Evolutionary conservation across 2,329 filamentous ascomycete genomes (phyloP).

Genomic region (Penicillium oxalicum): DNA sequence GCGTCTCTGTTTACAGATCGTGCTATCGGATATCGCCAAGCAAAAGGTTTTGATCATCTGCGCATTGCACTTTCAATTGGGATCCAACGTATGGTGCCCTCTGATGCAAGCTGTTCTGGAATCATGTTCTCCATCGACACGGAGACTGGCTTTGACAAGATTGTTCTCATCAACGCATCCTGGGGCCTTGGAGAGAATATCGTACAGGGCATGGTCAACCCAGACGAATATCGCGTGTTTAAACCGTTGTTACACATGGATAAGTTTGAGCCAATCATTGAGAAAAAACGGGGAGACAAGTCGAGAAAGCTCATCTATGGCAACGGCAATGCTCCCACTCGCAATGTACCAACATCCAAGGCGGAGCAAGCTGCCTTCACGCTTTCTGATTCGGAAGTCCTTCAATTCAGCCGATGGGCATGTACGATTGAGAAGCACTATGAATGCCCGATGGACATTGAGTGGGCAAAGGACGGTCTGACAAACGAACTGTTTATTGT

Average conservation of each 20-base stretch:
- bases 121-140: constrained; percentile 41
- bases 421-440: constrained; percentile 35
- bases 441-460: constrained; percentile 35
- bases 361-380: constrained; percentile 31
- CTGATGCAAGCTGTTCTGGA: constrained; percentile 31
- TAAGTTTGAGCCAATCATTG: constrained; percentile 27
- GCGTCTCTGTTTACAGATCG: constrained; percentile 33
- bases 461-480: constrained; percentile 35
- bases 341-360: constrained; percentile 27
- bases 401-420: constrained; percentile 34
- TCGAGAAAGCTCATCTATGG: background rate
- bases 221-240: constrained; percentile 38
- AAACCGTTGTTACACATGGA: constrained; percentile 29
- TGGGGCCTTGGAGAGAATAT: constrained; percentile 39
- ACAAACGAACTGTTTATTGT: constrained; percentile 29
- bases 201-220: constrained; percentile 36
- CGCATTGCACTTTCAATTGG: constrained; percentile 19
- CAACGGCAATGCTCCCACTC: background rate
- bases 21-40: constrained; percentile 32
- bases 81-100: constrained; percentile 27
- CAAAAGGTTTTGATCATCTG: constrained; percentile 18
- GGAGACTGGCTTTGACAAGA: constrained; percentile 36
- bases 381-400: constrained; percentile 30
- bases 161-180: constrained; percentile 36
- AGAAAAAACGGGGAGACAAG: constrained; percentile 9